phyloP scores from a whole-genome alignment of 768 basidiomycete genomes.

The Obba rivulosa region DNA sequence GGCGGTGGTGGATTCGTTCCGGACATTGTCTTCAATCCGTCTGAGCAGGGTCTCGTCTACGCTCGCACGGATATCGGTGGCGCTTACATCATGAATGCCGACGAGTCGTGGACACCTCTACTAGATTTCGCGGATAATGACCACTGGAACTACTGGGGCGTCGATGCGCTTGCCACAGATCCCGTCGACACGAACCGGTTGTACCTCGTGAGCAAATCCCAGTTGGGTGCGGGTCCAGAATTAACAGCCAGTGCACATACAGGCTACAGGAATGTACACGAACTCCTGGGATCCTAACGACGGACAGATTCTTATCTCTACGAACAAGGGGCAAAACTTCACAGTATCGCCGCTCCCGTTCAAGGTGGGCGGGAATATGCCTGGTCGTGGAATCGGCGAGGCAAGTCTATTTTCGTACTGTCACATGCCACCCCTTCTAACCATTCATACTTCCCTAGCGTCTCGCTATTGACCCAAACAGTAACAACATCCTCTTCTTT shows the following conservation, averaged over 20 bases:
- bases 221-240: neutral
- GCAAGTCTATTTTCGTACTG: constrained; percentile 20
- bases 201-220: constrained; percentile 35
- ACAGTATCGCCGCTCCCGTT: constrained; percentile 48
- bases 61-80: constrained; percentile 68
- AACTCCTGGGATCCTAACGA: constrained; percentile 61
- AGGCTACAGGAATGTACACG: constrained; percentile 59
- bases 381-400: constrained; percentile 62
- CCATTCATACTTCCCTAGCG: constrained; percentile 31
- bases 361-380: constrained; percentile 69
- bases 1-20: constrained; percentile 47
- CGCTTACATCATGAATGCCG: constrained; percentile 55
- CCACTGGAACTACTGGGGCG: constrained; percentile 45
- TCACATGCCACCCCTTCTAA: neutral
- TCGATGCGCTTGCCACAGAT: constrained; percentile 52
- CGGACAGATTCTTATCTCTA: constrained; percentile 57
- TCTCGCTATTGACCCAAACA: constrained; percentile 57
- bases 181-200: constrained; percentile 50
- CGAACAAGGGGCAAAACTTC: constrained; percentile 53
- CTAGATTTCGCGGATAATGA: constrained; percentile 46
- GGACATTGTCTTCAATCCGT: constrained; percentile 58
- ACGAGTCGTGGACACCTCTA: constrained; percentile 58
- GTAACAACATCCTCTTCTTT: constrained; percentile 56
- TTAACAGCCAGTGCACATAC: neutral
- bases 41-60: constrained; percentile 54